Percentiles rank a stretch among this genome's conserved stretches.
Evolutionary conservation across 2,329 filamentous ascomycete genomes (phyloP).

Genomic region (Aspergillus fructus): DNA sequence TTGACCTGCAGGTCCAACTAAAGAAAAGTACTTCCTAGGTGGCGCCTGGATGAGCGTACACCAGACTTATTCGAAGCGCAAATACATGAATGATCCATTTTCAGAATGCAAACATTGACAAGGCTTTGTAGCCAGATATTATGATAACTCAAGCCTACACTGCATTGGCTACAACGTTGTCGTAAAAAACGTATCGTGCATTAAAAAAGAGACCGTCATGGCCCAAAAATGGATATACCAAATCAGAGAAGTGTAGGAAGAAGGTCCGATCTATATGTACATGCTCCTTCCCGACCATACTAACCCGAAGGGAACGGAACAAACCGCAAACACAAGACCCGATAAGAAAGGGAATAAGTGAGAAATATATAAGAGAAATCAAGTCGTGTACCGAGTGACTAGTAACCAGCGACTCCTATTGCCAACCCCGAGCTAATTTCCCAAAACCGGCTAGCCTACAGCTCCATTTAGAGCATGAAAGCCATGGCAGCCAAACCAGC

Average conservation of each 20-base stretch:
- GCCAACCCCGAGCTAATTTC: not conserved
- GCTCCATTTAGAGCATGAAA: constrained; percentile 30
- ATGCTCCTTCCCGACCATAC: not conserved
- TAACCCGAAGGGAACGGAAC: not conserved
- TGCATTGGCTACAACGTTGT: not conserved
- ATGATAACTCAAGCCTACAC: not conserved
- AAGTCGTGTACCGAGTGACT: not conserved
- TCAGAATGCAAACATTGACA: not conserved
- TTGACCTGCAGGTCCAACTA: not conserved
- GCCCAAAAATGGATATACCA: not conserved
- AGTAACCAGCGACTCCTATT: not conserved
- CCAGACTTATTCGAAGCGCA: not conserved
- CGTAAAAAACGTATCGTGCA: not conserved
- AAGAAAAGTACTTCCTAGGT: not conserved
- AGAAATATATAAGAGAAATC: not conserved
- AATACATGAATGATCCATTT: not conserved
- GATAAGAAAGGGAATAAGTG: not conserved
- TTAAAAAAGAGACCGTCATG: not conserved
- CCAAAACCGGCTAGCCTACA: not conserved
- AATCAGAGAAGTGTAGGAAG: not conserved
- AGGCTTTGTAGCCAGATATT: not conserved
- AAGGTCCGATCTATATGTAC: not conserved
- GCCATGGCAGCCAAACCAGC: constrained; percentile 30
- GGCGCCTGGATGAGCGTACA: not conserved
- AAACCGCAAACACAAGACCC: not conserved